A percentile compares a stretch with the other conserved stretches of the same genome.
phyloP scores from a whole-genome alignment of 257 asterid genomes.

The Jasminum sambac region DNA sequence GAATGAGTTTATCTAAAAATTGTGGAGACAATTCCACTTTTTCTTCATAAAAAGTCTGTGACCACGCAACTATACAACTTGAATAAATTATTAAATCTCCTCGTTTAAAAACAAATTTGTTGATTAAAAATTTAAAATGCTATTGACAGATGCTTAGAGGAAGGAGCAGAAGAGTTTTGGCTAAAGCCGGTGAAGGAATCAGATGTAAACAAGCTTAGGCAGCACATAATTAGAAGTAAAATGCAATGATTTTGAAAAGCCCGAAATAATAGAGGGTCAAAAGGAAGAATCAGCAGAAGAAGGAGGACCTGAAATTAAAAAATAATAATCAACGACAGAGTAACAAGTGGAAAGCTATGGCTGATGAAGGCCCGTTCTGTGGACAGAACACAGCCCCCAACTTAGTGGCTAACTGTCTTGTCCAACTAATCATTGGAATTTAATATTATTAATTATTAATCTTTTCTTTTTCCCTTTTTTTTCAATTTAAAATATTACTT shows the following conservation, averaged over 20 bases:
- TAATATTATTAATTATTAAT: neutral
- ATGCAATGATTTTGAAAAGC: slow-evolving; percentile 35
- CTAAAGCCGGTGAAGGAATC: slow-evolving; percentile 87
- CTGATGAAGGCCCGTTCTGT: slow-evolving; percentile 59
- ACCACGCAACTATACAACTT: neutral
- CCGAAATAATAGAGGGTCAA: slow-evolving; percentile 31
- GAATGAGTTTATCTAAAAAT: neutral
- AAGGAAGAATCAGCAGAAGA: neutral
- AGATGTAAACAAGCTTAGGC: slow-evolving; percentile 78
- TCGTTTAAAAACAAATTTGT: neutral
- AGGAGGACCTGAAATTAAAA: slow-evolving; percentile 14
- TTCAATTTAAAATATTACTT: neutral
- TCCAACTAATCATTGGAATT: slow-evolving; percentile 33
- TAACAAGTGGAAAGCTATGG: slow-evolving; percentile 53
- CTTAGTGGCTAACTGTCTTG: slow-evolving; percentile 54
- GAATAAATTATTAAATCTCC: neutral
- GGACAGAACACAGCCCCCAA: slow-evolving; percentile 61
- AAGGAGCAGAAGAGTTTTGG: slow-evolving; percentile 90
- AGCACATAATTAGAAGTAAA: slow-evolving; percentile 74
- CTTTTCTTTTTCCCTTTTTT: neutral
- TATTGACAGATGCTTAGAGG: slow-evolving; percentile 74
- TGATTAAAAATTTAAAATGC: neutral
- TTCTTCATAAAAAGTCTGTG: neutral
- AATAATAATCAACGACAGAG: slow-evolving; percentile 21
- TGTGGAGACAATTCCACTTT: neutral